phyloP scores from a whole-genome alignment of 108 stramenopile species.

The Aurantiochytrium sp. region DNA sequence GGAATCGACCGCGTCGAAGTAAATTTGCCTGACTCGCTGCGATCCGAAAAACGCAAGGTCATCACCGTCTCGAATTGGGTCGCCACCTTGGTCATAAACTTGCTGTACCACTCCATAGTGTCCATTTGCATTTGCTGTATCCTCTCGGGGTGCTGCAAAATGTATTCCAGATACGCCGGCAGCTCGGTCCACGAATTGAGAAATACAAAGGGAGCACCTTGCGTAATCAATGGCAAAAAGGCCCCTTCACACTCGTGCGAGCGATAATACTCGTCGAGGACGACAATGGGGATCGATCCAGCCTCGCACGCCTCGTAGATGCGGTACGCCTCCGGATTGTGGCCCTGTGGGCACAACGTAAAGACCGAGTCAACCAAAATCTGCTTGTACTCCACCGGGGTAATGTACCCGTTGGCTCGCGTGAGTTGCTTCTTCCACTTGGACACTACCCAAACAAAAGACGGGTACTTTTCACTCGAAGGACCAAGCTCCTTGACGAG shows the following conservation, averaged over 20 bases:
- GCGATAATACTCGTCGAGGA: constrained; percentile 19
- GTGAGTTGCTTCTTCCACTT: constrained; percentile 11
- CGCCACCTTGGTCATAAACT: constrained; percentile 7
- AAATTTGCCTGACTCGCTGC: not conserved
- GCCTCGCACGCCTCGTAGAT: constrained; percentile 42
- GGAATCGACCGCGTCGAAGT: not conserved
- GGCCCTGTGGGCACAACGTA: constrained; percentile 42
- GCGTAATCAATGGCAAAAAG: constrained; percentile 12
- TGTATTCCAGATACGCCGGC: not conserved
- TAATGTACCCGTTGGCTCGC: constrained; percentile 19
- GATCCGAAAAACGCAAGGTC: not conserved
- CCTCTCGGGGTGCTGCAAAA: constrained; percentile 28
- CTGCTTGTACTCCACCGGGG: constrained; percentile 27
- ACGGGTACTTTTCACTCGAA: not conserved
- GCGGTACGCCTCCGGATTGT: constrained; percentile 51
- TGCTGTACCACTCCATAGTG: not conserved
- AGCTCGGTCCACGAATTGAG: constrained; percentile 36
- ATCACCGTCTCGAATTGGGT: not conserved
- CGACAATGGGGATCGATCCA: constrained; percentile 41
- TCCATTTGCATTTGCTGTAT: constrained; percentile 37
- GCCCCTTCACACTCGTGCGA: constrained; percentile 30
- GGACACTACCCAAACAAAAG: not conserved
- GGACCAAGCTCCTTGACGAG: not conserved
- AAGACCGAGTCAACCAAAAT: constrained; percentile 34
- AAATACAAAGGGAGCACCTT: constrained; percentile 30